A percentile compares a stretch with the other conserved stretches of the same genome.
These are phyloP conservation scores for Periconia digitata DNA, from an alignment of 2,329 filamentous ascomycete genomes.

Conservation along the genomic window DNA sequence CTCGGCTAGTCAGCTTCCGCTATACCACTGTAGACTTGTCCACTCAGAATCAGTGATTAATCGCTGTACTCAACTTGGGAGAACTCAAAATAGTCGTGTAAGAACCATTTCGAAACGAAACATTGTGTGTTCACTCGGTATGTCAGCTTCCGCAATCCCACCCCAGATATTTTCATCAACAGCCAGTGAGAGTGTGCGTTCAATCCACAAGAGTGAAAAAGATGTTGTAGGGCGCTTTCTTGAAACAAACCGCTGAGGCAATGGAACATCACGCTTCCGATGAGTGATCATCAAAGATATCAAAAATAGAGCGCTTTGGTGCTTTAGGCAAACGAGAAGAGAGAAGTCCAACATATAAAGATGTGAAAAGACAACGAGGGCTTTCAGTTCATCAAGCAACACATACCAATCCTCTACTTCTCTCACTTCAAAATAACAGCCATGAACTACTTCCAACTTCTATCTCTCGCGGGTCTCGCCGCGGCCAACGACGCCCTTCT, in stretches of 20 bases:
- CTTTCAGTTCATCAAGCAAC: no score
- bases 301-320: background rate
- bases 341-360: no score
- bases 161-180: no score
- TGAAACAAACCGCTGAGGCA: background rate
- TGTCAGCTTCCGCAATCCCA: no score
- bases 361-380: no score
- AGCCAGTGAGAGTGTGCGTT: no score
- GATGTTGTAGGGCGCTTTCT: no score
- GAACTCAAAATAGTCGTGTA: background rate
- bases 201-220: no score
- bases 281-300: background rate
- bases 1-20: background rate
- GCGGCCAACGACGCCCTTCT: background rate
- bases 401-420: no score
- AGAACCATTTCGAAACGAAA: background rate
- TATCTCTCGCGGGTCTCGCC: background rate
- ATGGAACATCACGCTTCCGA: background rate
- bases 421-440: background rate
- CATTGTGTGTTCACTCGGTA: no score
- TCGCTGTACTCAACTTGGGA: background rate
- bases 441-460: background rate
- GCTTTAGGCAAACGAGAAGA: no score
- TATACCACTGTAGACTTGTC: background rate
- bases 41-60: background rate